A percentile compares a stretch with the other conserved stretches of the same genome.
Conservation (phyloP, 2,329 filamentous ascomycete genomes). For the Xylariomycetidae sp. region DNA sequence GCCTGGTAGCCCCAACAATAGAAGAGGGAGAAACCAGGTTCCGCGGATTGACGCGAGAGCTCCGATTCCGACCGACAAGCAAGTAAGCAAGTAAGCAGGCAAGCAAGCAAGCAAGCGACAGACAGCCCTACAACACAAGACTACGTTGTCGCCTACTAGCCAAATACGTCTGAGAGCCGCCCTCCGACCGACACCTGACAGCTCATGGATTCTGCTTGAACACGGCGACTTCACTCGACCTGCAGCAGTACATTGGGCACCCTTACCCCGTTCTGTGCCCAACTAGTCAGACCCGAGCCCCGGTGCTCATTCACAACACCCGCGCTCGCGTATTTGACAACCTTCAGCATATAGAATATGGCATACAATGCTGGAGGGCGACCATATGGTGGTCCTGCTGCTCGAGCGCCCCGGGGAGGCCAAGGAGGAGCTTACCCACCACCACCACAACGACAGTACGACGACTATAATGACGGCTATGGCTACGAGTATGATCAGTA, state of each 20-base stretch:
- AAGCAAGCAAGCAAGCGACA: too few species aligned
- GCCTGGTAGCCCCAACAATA: constrained; percentile 16
- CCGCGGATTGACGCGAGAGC: constrained; percentile 6
- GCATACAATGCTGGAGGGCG: constrained; percentile 46
- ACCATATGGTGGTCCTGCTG: constrained; percentile 43
- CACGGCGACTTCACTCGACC: too few species aligned
- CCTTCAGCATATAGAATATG: constrained; percentile 31
- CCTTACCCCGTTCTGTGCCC: too few species aligned
- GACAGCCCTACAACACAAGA: too few species aligned
- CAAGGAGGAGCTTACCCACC: constrained; percentile 21
- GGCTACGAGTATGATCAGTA: constrained; percentile 41
- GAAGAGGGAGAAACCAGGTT: constrained; percentile 2
- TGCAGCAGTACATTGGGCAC: too few species aligned
- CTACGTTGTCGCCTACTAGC: too few species aligned
- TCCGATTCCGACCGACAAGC: constrained; percentile 1
- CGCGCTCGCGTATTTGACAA: neutral
- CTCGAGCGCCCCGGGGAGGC: constrained; percentile 29
- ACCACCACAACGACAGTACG: constrained; percentile 31
- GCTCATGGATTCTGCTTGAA: too few species aligned
- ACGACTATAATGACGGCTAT: constrained; percentile 42
- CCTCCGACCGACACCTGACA: too few species aligned
- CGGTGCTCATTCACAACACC: neutral
- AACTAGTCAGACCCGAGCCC: neutral
- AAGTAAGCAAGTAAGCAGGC: too few species aligned
- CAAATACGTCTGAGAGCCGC: too few species aligned